Percentiles rank a stretch among this genome's conserved stretches.
Conservation (phyloP, 2,329 filamentous ascomycete species). For the Talaromyces sp. region DNA sequence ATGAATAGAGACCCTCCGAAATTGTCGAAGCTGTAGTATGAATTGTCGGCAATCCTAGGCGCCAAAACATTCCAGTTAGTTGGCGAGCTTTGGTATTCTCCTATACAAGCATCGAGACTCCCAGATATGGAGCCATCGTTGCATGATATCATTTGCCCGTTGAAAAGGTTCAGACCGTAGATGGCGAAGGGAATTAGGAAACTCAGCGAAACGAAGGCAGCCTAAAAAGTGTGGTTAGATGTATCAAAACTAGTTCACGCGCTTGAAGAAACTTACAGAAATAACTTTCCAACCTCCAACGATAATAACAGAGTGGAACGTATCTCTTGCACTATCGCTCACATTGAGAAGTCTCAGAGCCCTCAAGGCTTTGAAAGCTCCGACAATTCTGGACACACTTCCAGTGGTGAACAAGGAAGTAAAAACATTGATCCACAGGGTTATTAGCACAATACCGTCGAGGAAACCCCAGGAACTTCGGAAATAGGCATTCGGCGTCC, state of each 20-base stretch:
- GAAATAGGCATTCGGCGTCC: constrained; percentile 95
- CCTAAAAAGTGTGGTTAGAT: constrained; percentile 38
- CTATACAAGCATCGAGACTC: constrained; percentile 65
- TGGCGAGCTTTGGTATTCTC: constrained; percentile 71
- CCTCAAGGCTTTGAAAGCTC: constrained; percentile 93
- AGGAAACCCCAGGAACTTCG: constrained; percentile 96
- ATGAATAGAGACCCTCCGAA: constrained; percentile 93
- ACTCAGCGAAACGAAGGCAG: constrained; percentile 89
- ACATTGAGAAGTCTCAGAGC: constrained; percentile 89
- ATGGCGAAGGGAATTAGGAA: constrained; percentile 95
- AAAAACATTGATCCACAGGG: constrained; percentile 89
- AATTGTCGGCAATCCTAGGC: constrained; percentile 73
- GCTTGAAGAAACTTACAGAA: constrained; percentile 53
- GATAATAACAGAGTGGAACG: constrained; percentile 94
- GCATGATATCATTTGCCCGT: constrained; percentile 71
- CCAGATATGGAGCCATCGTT: constrained; percentile 64
- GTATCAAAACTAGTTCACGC: not conserved
- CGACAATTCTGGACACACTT: constrained; percentile 80
- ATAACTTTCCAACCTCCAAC: constrained; percentile 91
- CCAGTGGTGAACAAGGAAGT: constrained; percentile 78
- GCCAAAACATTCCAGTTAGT: constrained; percentile 81
- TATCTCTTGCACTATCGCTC: constrained; percentile 90
- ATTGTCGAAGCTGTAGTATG: constrained; percentile 87
- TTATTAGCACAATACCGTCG: constrained; percentile 83
- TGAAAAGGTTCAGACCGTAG: constrained; percentile 90